Conservation (phyloP, 768 basidiomycete species). For the Dioszegia hungarica region DNA sequence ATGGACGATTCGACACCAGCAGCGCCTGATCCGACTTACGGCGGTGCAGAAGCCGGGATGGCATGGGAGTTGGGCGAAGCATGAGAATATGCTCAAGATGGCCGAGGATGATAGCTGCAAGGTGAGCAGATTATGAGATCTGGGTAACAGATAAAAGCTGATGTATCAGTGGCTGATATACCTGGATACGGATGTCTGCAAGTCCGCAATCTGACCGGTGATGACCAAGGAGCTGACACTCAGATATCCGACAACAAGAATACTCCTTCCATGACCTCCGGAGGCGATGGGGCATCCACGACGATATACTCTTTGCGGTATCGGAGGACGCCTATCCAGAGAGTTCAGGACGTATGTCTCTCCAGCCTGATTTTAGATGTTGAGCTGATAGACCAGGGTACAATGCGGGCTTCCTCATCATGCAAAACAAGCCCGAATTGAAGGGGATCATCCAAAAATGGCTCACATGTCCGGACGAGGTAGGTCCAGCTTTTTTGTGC, state of each 20-base stretch:
- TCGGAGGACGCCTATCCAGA: background rate
- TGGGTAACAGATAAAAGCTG: background rate
- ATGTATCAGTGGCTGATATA: background rate
- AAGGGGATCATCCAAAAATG: background rate
- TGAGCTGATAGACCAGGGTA: background rate
- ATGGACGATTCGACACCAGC: background rate
- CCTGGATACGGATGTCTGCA: background rate
- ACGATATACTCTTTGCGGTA: background rate
- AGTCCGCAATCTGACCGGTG: background rate
- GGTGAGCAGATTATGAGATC: background rate
- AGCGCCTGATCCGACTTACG: background rate
- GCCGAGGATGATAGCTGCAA: background rate
- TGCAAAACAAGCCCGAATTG: background rate
- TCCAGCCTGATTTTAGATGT: background rate
- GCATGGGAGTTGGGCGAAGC: slow-evolving; percentile 2
- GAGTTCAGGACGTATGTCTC: background rate
- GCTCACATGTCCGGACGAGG: background rate
- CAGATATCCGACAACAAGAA: background rate
- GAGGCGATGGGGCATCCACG: background rate
- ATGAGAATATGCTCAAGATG: background rate
- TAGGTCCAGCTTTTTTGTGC: too few relatives aligned
- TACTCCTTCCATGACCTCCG: background rate
- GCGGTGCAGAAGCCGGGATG: background rate
- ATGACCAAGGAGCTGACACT: background rate
- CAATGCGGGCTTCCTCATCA: background rate